Percentiles rank a stretch among this genome's conserved stretches.
Evolutionary conservation across 306 rosid genomes (phyloP).

Genomic region (Cyclanthera cordifolia): DNA sequence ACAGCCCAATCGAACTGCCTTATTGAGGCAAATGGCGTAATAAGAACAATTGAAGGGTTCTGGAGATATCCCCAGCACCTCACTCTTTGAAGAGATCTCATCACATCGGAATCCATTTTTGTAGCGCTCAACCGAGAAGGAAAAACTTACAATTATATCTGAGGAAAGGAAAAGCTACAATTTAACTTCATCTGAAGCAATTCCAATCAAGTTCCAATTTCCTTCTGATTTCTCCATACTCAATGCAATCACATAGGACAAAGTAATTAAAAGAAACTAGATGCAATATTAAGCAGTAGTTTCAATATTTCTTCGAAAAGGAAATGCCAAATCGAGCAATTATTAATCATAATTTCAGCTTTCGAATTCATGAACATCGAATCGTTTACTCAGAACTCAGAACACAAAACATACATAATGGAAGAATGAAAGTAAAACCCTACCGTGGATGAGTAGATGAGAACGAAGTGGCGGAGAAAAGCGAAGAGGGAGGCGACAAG

Average conservation of each 20-base stretch:
- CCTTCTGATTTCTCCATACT: neutral
- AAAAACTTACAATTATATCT: neutral
- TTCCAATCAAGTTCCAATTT: neutral
- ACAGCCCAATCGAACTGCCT: conserved; percentile 69
- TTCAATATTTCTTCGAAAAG: neutral
- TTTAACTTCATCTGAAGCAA: neutral
- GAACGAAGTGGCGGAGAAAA: conserved; percentile 22
- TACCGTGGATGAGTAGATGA: conserved; percentile 30
- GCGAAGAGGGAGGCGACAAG: conserved; percentile 34
- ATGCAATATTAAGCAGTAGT: neutral
- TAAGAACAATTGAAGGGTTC: conserved; percentile 71
- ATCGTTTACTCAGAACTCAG: neutral
- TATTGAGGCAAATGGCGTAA: conserved; percentile 76
- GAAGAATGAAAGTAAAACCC: conserved; percentile 7
- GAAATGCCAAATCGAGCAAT: neutral
- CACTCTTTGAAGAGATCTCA: conserved; percentile 77
- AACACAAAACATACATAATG: neutral
- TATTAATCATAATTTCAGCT: neutral
- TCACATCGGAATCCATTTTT: conserved; percentile 37
- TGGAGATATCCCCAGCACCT: conserved; percentile 94
- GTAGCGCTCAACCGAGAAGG: no score
- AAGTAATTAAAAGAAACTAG: neutral
- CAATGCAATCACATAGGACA: neutral
- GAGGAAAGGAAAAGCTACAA: neutral
- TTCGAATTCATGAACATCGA: neutral